Percentiles rank a stretch among this genome's conserved stretches.
Evolutionary conservation across 106 monocot species (phyloP).

Genomic region (Allium fistulosum): DNA sequence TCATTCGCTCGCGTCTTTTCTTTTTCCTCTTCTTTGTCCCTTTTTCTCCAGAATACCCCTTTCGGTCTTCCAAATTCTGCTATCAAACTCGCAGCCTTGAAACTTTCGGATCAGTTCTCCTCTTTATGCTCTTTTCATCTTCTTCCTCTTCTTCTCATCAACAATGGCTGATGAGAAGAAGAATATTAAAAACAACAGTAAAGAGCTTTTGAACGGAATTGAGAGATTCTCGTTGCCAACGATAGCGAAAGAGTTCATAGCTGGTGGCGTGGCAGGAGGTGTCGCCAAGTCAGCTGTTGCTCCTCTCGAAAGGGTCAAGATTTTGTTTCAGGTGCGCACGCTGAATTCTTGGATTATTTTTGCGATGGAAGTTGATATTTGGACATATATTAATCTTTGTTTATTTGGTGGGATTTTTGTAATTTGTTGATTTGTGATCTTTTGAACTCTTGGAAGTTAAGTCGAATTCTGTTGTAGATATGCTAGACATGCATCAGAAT

Average conservation of each 20-base stretch:
- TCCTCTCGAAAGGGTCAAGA: conserved; percentile 92
- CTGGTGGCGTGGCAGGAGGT: conserved; percentile 83
- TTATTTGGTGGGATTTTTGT: too few relatives aligned
- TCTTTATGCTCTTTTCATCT: neutral
- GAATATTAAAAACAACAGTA: neutral
- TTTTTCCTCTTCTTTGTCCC: neutral
- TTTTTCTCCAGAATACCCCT: neutral
- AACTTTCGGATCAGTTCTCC: neutral
- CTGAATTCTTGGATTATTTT: too few relatives aligned
- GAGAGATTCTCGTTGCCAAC: conserved; percentile 39
- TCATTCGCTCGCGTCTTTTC: neutral
- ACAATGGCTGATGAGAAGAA: conserved; percentile 9
- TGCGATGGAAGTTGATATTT: too few relatives aligned
- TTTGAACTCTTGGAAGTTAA: neutral
- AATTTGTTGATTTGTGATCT: neutral
- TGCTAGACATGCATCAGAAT: neutral
- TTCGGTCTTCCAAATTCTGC: conserved; percentile 3
- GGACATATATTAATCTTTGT: too few relatives aligned
- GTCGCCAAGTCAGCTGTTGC: conserved; percentile 92
- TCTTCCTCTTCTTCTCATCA: neutral
- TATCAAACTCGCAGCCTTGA: neutral
- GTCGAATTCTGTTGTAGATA: neutral
- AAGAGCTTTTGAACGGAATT: conserved; percentile 12
- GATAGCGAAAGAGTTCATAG: conserved; percentile 68
- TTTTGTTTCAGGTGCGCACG: conserved; percentile 63